A percentile compares a stretch with the other conserved stretches of the same genome.
Evolutionary conservation across 2,329 filamentous ascomycete genomes (phyloP).

Genomic region (Scedosporium apiospermum): DNA sequence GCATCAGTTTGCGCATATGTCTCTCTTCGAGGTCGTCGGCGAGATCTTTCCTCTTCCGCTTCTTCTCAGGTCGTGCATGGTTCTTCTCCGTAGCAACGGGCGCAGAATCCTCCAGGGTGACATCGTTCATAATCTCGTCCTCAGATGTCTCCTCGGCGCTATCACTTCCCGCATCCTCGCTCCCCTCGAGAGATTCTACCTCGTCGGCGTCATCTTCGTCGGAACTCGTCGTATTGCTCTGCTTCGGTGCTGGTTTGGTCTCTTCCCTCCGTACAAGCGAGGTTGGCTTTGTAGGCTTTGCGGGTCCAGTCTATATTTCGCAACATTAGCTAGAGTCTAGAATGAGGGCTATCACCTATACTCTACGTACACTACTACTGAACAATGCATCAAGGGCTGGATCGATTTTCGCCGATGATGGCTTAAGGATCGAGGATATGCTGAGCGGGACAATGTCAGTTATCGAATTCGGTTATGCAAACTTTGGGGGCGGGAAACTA

Average conservation of each 20-base stretch:
- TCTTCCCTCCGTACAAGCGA: background rate
- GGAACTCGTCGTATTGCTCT: conserved; percentile 10
- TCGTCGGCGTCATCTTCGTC: conserved; percentile 21
- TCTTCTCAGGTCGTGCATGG: conserved; percentile 38
- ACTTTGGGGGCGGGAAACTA: conserved; percentile 2
- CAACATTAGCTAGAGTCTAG: conserved; percentile 9
- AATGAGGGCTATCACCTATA: background rate
- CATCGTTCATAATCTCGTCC: conserved; percentile 26
- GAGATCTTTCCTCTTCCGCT: conserved; percentile 58
- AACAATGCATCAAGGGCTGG: conserved; percentile 62
- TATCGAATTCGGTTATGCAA: background rate
- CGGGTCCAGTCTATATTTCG: background rate
- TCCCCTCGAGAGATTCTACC: conserved; percentile 21
- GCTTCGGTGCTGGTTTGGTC: background rate
- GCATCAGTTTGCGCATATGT: conserved; percentile 57
- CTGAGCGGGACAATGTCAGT: background rate
- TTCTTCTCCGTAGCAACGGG: conserved; percentile 23
- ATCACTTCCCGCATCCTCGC: conserved; percentile 30
- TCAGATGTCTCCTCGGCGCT: conserved; percentile 25
- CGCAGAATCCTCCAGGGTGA: conserved; percentile 23
- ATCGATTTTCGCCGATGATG: conserved; percentile 48
- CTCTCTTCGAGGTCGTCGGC: conserved; percentile 61
- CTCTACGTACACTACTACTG: conserved; percentile 55
- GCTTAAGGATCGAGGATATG: conserved; percentile 4
- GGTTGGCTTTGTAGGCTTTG: background rate